phyloP scores from a whole-genome alignment of 768 basidiomycete genomes.

The Ramaria sp. region DNA sequence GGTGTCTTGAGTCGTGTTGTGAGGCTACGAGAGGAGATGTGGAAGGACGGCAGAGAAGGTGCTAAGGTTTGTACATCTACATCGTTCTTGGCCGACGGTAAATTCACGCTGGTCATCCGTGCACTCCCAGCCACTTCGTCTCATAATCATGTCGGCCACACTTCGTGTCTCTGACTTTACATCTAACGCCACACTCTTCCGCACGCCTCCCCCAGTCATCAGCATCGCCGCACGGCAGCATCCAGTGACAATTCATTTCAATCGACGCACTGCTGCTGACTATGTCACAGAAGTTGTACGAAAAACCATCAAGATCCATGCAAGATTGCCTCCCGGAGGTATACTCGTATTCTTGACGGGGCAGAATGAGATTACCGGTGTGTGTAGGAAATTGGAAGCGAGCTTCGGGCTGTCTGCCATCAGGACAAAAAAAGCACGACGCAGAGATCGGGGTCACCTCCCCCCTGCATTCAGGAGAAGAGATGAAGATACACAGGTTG shows the following conservation, averaged over 20 bases:
- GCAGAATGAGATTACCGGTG: constrained; percentile 85
- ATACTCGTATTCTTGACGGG: constrained; percentile 92
- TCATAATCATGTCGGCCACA: constrained; percentile 99
- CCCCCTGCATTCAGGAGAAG: background rate
- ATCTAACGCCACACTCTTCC: constrained; percentile 73
- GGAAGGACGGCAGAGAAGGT: constrained; percentile 66
- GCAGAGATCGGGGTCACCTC: constrained; percentile 15
- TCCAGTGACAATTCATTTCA: constrained; percentile 93
- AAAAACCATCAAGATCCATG: constrained; percentile 87
- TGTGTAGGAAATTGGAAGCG: constrained; percentile 73
- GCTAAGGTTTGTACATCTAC: constrained; percentile 44
- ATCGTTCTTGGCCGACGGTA: background rate
- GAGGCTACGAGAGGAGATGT: constrained; percentile 80
- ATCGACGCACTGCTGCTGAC: constrained; percentile 71
- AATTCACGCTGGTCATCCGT: constrained; percentile 1
- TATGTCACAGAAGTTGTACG: constrained; percentile 86
- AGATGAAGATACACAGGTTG: background rate
- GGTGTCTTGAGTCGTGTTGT: constrained; percentile 93
- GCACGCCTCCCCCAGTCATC: constrained; percentile 81
- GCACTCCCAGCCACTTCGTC: constrained; percentile 57
- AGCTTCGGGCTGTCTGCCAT: constrained; percentile 63
- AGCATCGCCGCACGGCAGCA: constrained; percentile 85
- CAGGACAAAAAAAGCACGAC: constrained; percentile 33
- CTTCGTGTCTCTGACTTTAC: constrained; percentile 89
- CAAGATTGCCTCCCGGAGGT: constrained; percentile 84